Evolutionary conservation across 257 asterid genomes (phyloP).

Genomic region (Solanum bulbocastanum): DNA sequence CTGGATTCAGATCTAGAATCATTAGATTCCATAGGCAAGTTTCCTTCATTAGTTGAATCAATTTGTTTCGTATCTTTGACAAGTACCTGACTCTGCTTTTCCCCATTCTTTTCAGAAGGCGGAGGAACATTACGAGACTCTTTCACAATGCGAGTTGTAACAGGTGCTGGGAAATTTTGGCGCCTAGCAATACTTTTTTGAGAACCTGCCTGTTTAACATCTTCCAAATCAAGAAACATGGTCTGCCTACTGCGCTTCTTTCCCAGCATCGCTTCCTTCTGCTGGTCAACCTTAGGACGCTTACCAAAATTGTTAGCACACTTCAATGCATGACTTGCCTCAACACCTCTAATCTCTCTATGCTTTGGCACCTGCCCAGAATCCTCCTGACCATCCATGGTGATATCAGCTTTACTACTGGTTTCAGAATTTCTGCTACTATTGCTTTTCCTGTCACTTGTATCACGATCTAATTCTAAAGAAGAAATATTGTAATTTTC

Average conservation of each 20-base stretch:
- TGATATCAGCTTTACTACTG: constrained; percentile 18
- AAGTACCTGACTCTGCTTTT: constrained; percentile 53
- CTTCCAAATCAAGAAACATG: constrained; percentile 87
- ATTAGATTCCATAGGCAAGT: constrained; percentile 39
- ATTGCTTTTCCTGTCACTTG: constrained; percentile 39
- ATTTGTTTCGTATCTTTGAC: constrained; percentile 44
- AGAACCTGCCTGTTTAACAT: constrained; percentile 75
- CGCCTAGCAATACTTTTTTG: constrained; percentile 69
- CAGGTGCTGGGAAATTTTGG: constrained; percentile 76
- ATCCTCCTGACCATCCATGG: constrained; percentile 55
- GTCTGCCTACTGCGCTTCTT: constrained; percentile 95
- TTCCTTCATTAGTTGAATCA: constrained; percentile 51
- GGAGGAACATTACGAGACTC: constrained; percentile 43
- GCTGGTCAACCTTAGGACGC: constrained; percentile 82
- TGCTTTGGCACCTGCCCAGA: constrained; percentile 48
- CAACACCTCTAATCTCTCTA: constrained; percentile 69
- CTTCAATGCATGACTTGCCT: constrained; percentile 70
- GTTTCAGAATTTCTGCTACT: constrained; percentile 18
- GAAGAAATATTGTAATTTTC: constrained; percentile 27
- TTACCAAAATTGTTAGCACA: constrained; percentile 60
- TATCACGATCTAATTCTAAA: constrained; percentile 36
- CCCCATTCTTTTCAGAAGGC: constrained; percentile 46
- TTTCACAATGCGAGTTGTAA: constrained; percentile 57
- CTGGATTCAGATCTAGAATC: constrained; percentile 59
- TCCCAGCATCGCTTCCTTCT: constrained; percentile 91